A percentile compares a stretch with the other conserved stretches of the same genome.
Conservation (phyloP, 352 stramenopile species). For the Globisporangium middletonii region DNA sequence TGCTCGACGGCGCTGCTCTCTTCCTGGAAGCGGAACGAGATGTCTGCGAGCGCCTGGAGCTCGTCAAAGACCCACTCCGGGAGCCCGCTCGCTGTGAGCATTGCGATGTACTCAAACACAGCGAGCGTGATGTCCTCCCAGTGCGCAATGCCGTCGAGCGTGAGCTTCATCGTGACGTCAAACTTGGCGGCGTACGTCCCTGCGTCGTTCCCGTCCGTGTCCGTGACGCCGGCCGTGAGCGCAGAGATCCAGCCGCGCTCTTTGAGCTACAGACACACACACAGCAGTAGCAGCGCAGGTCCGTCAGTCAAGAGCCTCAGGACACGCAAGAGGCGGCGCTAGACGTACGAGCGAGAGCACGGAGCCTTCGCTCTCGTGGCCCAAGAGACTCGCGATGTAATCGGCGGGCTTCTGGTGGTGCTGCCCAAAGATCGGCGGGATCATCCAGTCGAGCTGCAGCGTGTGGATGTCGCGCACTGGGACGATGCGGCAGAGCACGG, state of each 20-base stretch:
- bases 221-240: constrained; percentile 60
- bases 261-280: constrained; percentile 44
- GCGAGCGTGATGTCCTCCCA: constrained; percentile 54
- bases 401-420: constrained; percentile 75
- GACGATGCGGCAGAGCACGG: constrained; percentile 59
- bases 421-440: constrained; percentile 58
- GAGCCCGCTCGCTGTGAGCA: constrained; percentile 42
- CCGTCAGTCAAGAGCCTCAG: background rate
- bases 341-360: constrained; percentile 62
- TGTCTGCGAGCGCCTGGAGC: constrained; percentile 51
- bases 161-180: constrained; percentile 72
- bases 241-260: constrained; percentile 69
- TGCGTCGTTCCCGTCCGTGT: constrained; percentile 68
- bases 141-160: constrained; percentile 45
- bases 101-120: constrained; percentile 65
- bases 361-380: constrained; percentile 80
- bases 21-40: constrained; percentile 76
- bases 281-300: background rate
- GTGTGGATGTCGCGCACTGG: constrained; percentile 77
- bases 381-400: constrained; percentile 74
- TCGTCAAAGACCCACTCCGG: constrained; percentile 76
- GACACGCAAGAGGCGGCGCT: background rate
- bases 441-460: constrained; percentile 72
- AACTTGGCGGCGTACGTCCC: constrained; percentile 64
- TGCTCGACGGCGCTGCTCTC: constrained; percentile 58